A percentile compares a stretch with the other conserved stretches of the same genome.
Conservation (phyloP, 2,329 filamentous ascomycete genomes). For the Grosmannia huntii region DNA sequence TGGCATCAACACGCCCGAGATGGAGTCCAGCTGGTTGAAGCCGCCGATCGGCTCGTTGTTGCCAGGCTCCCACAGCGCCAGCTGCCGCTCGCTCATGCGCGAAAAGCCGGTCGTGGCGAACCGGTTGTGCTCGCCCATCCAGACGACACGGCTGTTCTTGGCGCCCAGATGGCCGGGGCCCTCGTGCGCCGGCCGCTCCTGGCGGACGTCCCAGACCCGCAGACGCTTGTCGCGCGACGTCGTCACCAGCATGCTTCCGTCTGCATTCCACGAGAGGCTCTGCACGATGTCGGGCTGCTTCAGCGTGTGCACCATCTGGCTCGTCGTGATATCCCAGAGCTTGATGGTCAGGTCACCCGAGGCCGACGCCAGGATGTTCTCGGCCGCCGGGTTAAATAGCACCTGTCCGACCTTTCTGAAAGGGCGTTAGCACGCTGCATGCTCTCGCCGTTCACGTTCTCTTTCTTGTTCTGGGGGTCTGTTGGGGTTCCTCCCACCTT, state of each 20-base stretch:
- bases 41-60: slow-evolving; percentile 77
- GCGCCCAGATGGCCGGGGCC: slow-evolving; percentile 77
- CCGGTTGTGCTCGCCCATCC: slow-evolving; percentile 94
- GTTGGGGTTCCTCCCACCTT: slow-evolving; percentile 39
- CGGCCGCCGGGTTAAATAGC: slow-evolving; percentile 90
- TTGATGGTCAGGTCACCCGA: slow-evolving; percentile 94
- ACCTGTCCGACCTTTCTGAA: slow-evolving; percentile 92
- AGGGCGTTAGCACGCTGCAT: slow-evolving; percentile 1
- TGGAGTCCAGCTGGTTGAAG: slow-evolving; percentile 83
- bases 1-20: slow-evolving; percentile 96
- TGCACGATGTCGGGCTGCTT: slow-evolving; percentile 89
- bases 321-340: slow-evolving; percentile 83
- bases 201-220: slow-evolving; percentile 91
- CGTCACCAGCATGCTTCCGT: slow-evolving; percentile 74
- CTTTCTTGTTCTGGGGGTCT: no score
- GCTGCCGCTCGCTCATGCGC: slow-evolving; percentile 92
- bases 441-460: not conserved
- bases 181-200: slow-evolving; percentile 79
- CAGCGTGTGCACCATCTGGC: slow-evolving; percentile 59
- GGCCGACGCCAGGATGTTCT: slow-evolving; percentile 87
- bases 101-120: slow-evolving; percentile 96
- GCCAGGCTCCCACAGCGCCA: slow-evolving; percentile 90
- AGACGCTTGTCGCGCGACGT: slow-evolving; percentile 98
- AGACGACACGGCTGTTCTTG: slow-evolving; percentile 94
- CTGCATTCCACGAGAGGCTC: slow-evolving; percentile 89